Base-by-base conservation (phyloP, 129 eudicot species). In the Dittrichia graveolens region DNA sequence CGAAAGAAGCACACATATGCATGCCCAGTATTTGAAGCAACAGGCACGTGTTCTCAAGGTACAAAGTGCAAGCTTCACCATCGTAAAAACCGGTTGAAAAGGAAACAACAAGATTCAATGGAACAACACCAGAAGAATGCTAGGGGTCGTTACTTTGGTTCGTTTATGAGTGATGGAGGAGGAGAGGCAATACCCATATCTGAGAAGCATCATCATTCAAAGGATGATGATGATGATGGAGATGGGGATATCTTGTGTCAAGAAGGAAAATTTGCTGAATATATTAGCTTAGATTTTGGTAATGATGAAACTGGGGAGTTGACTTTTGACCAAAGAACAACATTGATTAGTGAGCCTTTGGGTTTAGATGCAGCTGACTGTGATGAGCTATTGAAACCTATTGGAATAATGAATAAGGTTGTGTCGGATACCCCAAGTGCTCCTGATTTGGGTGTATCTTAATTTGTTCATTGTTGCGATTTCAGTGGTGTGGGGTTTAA, bases 1-100 rank as follows among this genome's bases (percentile, higher is more conserved):
- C 96, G 80, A 85, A 94, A 90, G 93, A 94, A 94, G 89, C 98
- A 94, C 83, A 90, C 96, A 39, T 90, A 90, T 71, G 90, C 86
- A 64, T 94, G 96, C 75, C 98, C 98, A 47, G 84, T 16, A 49
- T 94, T 78, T 79, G 97, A 94, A 90, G 97, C 92, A 64, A 85
- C 89, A 16, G 98, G 98, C 43, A 74, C 13, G 35, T 94, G 98
- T 50, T 77, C 93, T 18, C 79, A 88, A 78, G 88, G 85, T 71
- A 61, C 91, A 37, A 79, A 77, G 59, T 94, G 98, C 98, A 94
- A 83, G 87, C 98, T 94, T 71, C 96, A 94, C 80, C 98, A 94
- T 48, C 96, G 96, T 8, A 90, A 88, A 67, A 87, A 74, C 62
- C 86, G 83, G 71, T 34, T 59, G 38, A 86, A 87, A 70, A 80